Conservation (phyloP, 345 rosid genomes). For the Balakata baccata region DNA sequence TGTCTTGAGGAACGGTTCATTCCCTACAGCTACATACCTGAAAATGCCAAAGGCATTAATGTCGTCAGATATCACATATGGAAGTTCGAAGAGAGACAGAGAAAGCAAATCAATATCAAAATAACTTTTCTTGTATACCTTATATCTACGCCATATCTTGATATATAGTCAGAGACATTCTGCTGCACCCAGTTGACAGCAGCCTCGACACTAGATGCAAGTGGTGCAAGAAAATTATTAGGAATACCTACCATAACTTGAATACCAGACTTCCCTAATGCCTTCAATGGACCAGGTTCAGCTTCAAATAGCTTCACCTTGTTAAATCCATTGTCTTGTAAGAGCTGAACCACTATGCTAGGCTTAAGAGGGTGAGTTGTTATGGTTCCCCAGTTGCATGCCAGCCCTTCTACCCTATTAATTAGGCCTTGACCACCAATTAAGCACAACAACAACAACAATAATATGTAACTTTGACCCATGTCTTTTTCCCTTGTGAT, state of each 20-base stretch:
- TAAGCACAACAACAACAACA: slow-evolving; percentile 4
- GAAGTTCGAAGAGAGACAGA: too few species aligned
- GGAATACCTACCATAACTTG: slow-evolving; percentile 95
- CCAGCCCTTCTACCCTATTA: slow-evolving; percentile 49
- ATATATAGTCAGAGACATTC: slow-evolving; percentile 62
- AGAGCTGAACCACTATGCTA: slow-evolving; percentile 55
- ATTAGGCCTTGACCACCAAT: neutral
- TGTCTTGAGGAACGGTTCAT: slow-evolving; percentile 81
- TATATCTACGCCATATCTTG: slow-evolving; percentile 59
- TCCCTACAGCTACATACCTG: slow-evolving; percentile 96
- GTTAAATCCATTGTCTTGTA: slow-evolving; percentile 73
- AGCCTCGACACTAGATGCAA: slow-evolving; percentile 51
- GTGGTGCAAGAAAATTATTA: slow-evolving; percentile 59
- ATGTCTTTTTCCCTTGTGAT: slow-evolving; percentile 2
- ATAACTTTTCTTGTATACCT: slow-evolving; percentile 43
- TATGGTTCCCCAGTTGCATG: slow-evolving; percentile 72
- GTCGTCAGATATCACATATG: neutral
- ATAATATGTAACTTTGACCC: slow-evolving; percentile 6
- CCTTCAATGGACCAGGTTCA: slow-evolving; percentile 68
- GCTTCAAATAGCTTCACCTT: slow-evolving; percentile 94
- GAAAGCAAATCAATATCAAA: too few species aligned
- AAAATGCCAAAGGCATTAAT: neutral
- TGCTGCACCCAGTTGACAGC: slow-evolving; percentile 71
- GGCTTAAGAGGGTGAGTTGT: slow-evolving; percentile 69
- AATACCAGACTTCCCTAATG: slow-evolving; percentile 80